A percentile compares a stretch with the other conserved stretches of the same genome.
Evolutionary conservation across 1,284 basidiomycete species (phyloP).

Genomic region (Pterulicium gracile): DNA sequence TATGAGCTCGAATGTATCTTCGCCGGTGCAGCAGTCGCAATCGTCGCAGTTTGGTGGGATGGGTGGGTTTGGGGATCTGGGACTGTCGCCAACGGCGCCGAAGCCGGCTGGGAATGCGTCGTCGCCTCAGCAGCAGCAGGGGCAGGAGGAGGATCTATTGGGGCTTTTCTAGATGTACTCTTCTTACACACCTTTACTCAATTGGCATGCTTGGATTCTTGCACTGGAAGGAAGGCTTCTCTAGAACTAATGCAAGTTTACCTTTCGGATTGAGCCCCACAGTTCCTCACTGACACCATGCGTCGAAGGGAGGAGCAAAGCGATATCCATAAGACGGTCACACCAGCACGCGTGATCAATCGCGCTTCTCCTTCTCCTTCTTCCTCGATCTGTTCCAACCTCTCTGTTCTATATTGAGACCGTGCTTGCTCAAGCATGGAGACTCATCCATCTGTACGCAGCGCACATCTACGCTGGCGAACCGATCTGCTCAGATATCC

Average conservation of each 20-base stretch:
- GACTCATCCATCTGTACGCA: conserved; percentile 20
- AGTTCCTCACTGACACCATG: too few species aligned
- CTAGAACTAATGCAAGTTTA: too few species aligned
- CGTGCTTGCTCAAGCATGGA: conserved; percentile 20
- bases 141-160: conserved; percentile 33
- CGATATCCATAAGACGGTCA: too few species aligned
- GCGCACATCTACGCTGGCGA: conserved; percentile 17
- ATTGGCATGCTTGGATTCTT: too few species aligned
- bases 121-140: conserved; percentile 16
- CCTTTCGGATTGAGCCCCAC: too few species aligned
- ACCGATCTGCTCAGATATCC: not conserved
- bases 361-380: too few species aligned
- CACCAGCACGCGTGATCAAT: too few species aligned
- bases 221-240: too few species aligned
- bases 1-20: conserved; percentile 15
- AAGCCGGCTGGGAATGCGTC: conserved; percentile 13
- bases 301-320: too few species aligned
- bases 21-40: not conserved
- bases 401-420: too few species aligned
- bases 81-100: conserved; percentile 1
- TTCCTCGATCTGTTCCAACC: too few species aligned
- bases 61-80: conserved; percentile 1
- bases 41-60: not conserved
- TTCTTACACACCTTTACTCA: not conserved
- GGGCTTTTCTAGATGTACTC: conserved; percentile 24